Base-by-base conservation (phyloP, 495 filamentous ascomycete species). In the Halenospora varia region DNA sequence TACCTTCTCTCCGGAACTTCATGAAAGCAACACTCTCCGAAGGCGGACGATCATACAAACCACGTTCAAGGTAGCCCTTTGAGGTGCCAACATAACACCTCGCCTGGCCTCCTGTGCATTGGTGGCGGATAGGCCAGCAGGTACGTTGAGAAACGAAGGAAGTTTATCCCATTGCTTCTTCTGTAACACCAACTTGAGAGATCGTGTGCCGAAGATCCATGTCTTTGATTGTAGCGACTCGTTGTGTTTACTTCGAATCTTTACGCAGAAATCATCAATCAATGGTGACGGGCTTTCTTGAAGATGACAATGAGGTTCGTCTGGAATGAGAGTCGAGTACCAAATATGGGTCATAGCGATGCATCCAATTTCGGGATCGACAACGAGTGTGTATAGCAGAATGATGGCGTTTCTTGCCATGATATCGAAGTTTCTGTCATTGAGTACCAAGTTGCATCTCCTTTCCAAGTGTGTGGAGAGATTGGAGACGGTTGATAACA, bases 391-490 rank as follows among this genome's bases (percentile, higher is more conserved):
- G 13, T 72, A 44, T 6, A 81, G 62, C 9, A 82, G 66, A 2
- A 82, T 22, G 9, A 79, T 76, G 9, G 64, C 46, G 57, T 80
- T 82, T 0, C 76, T 70, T 9, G 71, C 70, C 1, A 75, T 73
- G 17, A 80, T 55, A 22, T 70, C 64, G 25, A 73, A 47, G 18
- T 79, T 72, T n/a, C 19, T 2, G 51, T 82, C 77, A 53, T 79
- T 81, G 2, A 81, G 39, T 0, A 64, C 61, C 0, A 75, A 57
- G 2, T 62, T 35, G 45, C 73, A 51, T 0, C 53, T 17, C 0
- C 60, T 39, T 4, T 24, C 58, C 50, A 71, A 76, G 1, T 17
- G 54, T 1, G n/a, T 52, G 0, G 73, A 73, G 17, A 81, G 58
- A 0, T 57, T 20, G 10, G 55, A 49, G 20, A 81, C 52, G 0